Percentiles rank a stretch among this genome's conserved stretches.
Conservation (phyloP, 768 basidiomycete species). For the Termitomyces sp. region DNA sequence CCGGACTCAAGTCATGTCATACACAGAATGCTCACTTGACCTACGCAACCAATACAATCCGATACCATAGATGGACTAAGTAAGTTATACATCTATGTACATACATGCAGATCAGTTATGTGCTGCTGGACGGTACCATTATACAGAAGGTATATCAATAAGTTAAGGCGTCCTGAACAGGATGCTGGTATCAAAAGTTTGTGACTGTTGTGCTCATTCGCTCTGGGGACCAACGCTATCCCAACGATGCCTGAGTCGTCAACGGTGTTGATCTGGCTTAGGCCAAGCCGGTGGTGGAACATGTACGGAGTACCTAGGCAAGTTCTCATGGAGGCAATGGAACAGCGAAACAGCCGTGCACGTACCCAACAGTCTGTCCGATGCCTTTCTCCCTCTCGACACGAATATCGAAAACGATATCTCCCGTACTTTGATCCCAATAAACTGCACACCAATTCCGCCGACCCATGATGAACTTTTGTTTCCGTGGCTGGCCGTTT, state of each 20-base stretch:
- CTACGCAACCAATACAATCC: neutral
- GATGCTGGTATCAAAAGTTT: neutral
- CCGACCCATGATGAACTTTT: slow-evolving; percentile 78
- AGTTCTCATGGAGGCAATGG: neutral
- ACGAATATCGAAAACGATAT: slow-evolving; percentile 75
- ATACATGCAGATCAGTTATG: neutral
- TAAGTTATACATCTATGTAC: neutral
- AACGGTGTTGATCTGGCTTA: neutral
- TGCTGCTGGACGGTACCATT: neutral
- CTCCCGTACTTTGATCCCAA: slow-evolving; percentile 51
- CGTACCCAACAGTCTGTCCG: slow-evolving; percentile 78
- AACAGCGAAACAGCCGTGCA: neutral
- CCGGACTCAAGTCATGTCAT: no score
- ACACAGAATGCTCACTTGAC: neutral
- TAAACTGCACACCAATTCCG: slow-evolving; percentile 82
- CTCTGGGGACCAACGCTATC: neutral
- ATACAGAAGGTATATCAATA: neutral
- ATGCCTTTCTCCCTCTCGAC: slow-evolving; percentile 81
- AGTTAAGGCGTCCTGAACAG: neutral
- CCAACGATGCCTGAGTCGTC: no score
- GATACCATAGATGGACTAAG: neutral
- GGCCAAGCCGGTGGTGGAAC: slow-evolving; percentile 20
- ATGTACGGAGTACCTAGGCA: slow-evolving; percentile 15
- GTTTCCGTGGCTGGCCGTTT: slow-evolving; percentile 68
- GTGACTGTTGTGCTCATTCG: no score